Base-by-base conservation (phyloP, 208 protist species). In the Acanthamoeba culbertsoni region DNA sequence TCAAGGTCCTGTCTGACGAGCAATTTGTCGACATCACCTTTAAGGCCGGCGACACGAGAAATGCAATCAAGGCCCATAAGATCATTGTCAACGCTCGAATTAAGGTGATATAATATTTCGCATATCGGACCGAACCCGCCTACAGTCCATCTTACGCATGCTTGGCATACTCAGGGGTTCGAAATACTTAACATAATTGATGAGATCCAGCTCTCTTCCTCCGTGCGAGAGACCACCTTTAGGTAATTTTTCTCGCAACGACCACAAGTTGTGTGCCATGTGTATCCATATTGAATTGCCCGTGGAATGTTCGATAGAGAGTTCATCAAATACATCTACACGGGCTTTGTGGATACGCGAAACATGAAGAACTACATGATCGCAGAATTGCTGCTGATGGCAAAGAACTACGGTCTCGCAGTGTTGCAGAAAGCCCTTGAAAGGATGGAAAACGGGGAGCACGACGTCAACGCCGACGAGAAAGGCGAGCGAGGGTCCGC, bases 321-420 rank as follows among this genome's bases (percentile, higher is more conserved):
- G 82, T 89, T 89, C 53, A 68, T 89, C 53, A 68, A 68, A 40
- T 89, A 68, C 37, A 59, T 89, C n/a, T 89, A 89, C 23, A 89
- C 82, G 37, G 82, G 82, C 33, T 89, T 48, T 18, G 82, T 89
- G 48, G 82, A 89, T n/a, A 59, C 55, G 82, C 31, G 53, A 26
- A 59, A 59, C 46, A 59, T 89, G 46, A 89, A 89, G 82, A 89
- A 89, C 82, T 89, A 89, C 53, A 89, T 89, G 53, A 62, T 89
- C 53, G 46, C 82, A 6, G 82, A 89, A 28, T 28, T 89, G 37
- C 42, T 68, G 46, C 42, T 68, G 26, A 89, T 89, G 82, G 82
- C 82, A 12, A 89, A 89, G 82, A 89, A 59, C 82, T 89, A 68
- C 37, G 53, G 82, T 28, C 82, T 82, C 7, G 42, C 46, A 28